Percentiles rank a stretch among this genome's conserved stretches.
Evolutionary conservation across 345 rosid species (phyloP).

Genomic region (Fremontodendron californicum): DNA sequence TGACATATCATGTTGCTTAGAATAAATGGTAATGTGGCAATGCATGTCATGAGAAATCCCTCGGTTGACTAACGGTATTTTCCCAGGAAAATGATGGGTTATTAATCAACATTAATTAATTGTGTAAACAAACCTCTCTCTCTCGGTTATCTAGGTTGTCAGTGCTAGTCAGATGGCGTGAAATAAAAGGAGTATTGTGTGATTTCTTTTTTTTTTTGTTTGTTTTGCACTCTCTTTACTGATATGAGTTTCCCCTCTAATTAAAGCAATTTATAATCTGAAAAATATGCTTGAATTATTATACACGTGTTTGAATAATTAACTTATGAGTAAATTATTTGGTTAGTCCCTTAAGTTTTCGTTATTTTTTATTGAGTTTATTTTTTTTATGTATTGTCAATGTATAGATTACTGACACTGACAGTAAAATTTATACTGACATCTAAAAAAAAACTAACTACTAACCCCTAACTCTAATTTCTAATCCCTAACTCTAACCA

Average conservation of each 20-base stretch:
- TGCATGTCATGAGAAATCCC: neutral
- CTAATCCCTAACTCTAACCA: too few relatives aligned
- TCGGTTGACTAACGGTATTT: neutral
- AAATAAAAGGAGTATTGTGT: neutral
- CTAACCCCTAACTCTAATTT: too few relatives aligned
- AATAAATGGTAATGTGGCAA: neutral
- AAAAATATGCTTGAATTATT: neutral
- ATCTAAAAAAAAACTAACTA: too few relatives aligned
- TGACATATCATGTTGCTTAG: neutral
- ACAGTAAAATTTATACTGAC: too few relatives aligned
- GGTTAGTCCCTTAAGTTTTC: too few relatives aligned
- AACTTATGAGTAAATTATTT: too few relatives aligned
- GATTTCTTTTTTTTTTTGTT: neutral
- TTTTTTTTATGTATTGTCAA: too few relatives aligned
- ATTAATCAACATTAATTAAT: neutral
- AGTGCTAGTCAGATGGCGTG: neutral
- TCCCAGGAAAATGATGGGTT: neutral
- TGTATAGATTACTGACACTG: too few relatives aligned
- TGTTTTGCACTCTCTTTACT: neutral
- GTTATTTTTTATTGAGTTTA: too few relatives aligned
- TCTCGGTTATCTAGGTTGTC: conserved; percentile 6
- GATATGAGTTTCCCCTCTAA: neutral
- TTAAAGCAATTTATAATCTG: neutral
- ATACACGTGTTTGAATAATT: too few relatives aligned
- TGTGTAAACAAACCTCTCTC: neutral